phyloP scores from a whole-genome alignment of 2,329 filamentous ascomycete species.

The Scedosporium aurantiacum region DNA sequence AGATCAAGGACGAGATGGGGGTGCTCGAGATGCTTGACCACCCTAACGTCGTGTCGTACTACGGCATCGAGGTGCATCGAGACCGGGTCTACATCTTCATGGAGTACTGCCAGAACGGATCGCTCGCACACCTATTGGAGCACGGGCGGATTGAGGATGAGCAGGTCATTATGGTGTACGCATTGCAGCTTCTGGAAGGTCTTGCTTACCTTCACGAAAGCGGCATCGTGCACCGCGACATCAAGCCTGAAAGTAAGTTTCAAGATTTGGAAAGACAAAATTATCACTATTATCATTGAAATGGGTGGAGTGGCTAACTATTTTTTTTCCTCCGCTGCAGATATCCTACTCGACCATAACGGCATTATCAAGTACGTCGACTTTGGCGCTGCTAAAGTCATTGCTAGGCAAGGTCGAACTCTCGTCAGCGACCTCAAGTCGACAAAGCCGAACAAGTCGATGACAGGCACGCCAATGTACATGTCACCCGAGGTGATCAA shows the following conservation, averaged over 20 bases:
- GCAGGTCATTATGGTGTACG: conserved; percentile 94
- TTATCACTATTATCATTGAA: not conserved
- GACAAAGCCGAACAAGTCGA: conserved; percentile 66
- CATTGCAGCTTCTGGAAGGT: conserved; percentile 85
- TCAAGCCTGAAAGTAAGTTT: conserved; percentile 88
- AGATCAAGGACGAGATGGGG: conserved; percentile 95
- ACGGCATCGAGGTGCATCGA: conserved; percentile 93
- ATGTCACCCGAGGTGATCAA: conserved; percentile 99
- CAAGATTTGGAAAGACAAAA: not conserved
- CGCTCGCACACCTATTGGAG: conserved; percentile 77
- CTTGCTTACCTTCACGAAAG: conserved; percentile 88
- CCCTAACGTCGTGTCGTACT: conserved; percentile 95
- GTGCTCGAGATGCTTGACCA: conserved; percentile 93
- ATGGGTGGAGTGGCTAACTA: not conserved
- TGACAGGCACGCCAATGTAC: conserved; percentile 99
- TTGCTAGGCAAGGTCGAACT: conserved; percentile 86
- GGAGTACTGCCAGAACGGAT: conserved; percentile 97
- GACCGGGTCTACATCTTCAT: conserved; percentile 99
- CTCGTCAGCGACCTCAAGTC: conserved; percentile 52
- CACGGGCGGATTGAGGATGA: conserved; percentile 97
- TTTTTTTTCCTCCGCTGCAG: conserved; percentile 28
- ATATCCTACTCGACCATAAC: conserved; percentile 93
- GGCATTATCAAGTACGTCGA: conserved; percentile 99
- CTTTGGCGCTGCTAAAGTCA: conserved; percentile 94
- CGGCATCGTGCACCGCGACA: conserved; percentile 88